These are phyloP conservation scores for Komagataella pseudopastoris DNA, from an alignment of 805 yeast species.

Conservation along the genomic window DNA sequence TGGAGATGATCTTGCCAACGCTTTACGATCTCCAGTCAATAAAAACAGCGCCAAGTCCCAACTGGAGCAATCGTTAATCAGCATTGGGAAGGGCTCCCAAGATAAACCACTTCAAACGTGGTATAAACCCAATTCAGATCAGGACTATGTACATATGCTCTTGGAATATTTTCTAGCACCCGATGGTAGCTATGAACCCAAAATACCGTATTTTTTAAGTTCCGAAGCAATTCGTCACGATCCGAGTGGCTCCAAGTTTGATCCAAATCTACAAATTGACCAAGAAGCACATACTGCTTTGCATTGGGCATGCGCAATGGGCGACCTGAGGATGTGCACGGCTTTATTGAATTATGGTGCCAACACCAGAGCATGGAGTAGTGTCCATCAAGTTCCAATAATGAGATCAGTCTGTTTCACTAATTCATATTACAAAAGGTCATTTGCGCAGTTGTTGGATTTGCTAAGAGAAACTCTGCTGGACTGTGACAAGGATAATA, in stretches of 20 bases:
- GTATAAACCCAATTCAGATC: conserved; percentile 11
- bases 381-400: conserved; percentile 76
- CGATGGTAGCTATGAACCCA: conserved; percentile 25
- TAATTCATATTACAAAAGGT: conserved; percentile 69
- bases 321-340: conserved; percentile 66
- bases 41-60: conserved; percentile 1
- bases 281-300: conserved; percentile 90
- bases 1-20: conserved; percentile 35
- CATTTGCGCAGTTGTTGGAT: conserved; percentile 70
- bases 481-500: conserved; percentile 57
- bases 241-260: conserved; percentile 29
- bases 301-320: conserved; percentile 98
- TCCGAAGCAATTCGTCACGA: conserved; percentile 29
- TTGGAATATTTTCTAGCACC: conserved; percentile 41
- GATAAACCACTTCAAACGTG: not conserved
- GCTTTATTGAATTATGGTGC: conserved; percentile 69
- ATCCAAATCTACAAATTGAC: conserved; percentile 72
- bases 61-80: conserved; percentile 1
- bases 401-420: conserved; percentile 79
- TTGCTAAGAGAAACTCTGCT: conserved; percentile 66
- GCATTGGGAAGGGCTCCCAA: not conserved
- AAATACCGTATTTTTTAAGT: conserved; percentile 50
- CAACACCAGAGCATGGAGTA: conserved; percentile 41
- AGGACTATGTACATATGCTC: conserved; percentile 30
- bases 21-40: conserved; percentile 13